phyloP scores from a whole-genome alignment of 2,329 filamentous ascomycete genomes.

The Biscogniauxia sp. region DNA sequence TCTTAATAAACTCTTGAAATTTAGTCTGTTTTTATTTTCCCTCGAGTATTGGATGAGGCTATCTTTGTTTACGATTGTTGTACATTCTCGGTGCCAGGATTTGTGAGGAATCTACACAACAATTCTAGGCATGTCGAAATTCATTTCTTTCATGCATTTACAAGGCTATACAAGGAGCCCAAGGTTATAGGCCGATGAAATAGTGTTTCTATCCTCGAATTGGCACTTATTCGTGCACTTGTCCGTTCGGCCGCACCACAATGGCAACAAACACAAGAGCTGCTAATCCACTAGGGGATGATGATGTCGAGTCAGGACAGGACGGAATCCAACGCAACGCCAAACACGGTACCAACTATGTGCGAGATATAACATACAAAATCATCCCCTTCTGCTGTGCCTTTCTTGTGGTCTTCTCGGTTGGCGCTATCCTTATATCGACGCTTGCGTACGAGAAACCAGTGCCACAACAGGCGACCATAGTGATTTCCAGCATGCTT shows the following conservation, averaged over 20 bases:
- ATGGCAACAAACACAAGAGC: background rate
- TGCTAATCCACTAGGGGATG: background rate
- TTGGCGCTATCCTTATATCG: slow-evolving; percentile 21
- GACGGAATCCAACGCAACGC: background rate
- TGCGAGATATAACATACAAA: slow-evolving; percentile 25
- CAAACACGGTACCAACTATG: slow-evolving; percentile 4
- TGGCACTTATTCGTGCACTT: background rate
- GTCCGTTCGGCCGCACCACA: background rate
- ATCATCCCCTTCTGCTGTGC: slow-evolving; percentile 23
- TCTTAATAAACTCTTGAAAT: background rate
- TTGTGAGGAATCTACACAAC: slow-evolving; percentile 11
- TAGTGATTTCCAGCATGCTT: slow-evolving; percentile 22
- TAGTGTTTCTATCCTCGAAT: background rate
- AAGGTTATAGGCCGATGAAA: background rate
- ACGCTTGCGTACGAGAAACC: slow-evolving; percentile 21
- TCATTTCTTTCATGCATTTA: slow-evolving; percentile 1
- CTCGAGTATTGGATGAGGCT: background rate
- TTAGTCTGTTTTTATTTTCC: background rate
- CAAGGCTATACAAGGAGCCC: slow-evolving; percentile 9
- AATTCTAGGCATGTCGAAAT: slow-evolving; percentile 10
- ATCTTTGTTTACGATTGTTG: background rate
- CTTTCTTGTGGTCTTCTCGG: slow-evolving; percentile 23
- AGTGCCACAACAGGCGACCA: slow-evolving; percentile 17
- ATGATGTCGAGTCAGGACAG: background rate
- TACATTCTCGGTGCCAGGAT: background rate